phyloP scores from a whole-genome alignment of 768 basidiomycete genomes.

The Hydnum rufescens region DNA sequence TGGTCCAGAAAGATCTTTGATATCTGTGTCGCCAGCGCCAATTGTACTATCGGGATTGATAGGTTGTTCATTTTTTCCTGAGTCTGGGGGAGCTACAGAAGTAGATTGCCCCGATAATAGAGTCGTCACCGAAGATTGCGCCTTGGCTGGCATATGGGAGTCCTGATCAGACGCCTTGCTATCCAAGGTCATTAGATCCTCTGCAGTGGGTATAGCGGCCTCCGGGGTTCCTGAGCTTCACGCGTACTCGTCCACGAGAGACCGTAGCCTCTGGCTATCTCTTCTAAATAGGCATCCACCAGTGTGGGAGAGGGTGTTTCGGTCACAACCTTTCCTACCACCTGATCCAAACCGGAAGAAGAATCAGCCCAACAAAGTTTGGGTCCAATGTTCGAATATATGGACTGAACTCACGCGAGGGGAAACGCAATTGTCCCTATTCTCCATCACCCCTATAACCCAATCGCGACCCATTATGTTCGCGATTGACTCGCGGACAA shows the following conservation, averaged over 20 bases:
- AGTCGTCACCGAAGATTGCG: constrained; percentile 3
- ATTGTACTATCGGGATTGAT: too few relatives aligned
- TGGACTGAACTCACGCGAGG: constrained; percentile 39
- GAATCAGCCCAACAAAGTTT: neutral
- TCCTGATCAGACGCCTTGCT: constrained; percentile 4
- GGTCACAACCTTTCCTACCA: constrained; percentile 50
- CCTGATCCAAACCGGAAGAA: constrained; percentile 22
- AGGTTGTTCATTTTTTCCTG: constrained; percentile 20
- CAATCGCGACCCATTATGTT: constrained; percentile 92
- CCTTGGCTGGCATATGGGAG: constrained; percentile 6
- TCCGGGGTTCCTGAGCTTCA: constrained; percentile 9
- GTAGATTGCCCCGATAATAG: constrained; percentile 25
- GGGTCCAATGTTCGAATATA: too few relatives aligned
- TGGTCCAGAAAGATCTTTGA: too few relatives aligned
- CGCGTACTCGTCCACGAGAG: constrained; percentile 39
- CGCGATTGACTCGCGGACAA: constrained; percentile 84
- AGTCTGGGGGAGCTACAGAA: constrained; percentile 32
- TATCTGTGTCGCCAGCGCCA: too few relatives aligned
- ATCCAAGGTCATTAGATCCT: constrained; percentile 11
- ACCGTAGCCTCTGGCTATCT: constrained; percentile 78
- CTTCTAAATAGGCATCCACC: constrained; percentile 71
- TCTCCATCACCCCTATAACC: constrained; percentile 68
- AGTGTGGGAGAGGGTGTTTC: constrained; percentile 52
- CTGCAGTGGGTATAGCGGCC: constrained; percentile 15
- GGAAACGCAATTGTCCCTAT: constrained; percentile 59